Base-by-base conservation (phyloP, 2,329 filamentous ascomycete genomes). In the Bipolaris bicolor region DNA sequence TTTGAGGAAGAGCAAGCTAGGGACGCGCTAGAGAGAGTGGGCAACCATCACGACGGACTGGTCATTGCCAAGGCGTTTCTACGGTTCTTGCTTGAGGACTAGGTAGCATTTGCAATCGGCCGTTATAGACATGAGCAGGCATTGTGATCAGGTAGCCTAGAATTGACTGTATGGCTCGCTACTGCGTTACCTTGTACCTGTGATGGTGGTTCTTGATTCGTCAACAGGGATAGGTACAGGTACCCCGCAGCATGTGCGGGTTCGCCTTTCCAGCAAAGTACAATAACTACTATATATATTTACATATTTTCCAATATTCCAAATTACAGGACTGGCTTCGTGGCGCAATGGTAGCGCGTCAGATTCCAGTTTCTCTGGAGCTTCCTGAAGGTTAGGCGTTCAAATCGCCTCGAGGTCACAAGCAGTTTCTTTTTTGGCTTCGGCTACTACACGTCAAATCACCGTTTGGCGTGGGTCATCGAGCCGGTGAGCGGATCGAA, bases 1-100 rank as follows among this genome's bases (percentile, higher is more conserved):
- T 90, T 97, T 62, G 78, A 82, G 52, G 86, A 93, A 55, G 86
- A 86, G 16, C 76, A 89, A 58, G 94, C 86, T 65, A 77, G 86
- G 54, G 89, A 91, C 65, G 90, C 85, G 24, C 84, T 93, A 72
- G 78, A 77, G 7, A 84, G 91, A 58, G 88, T 88, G 2, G 79
- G 79, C 7, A 81, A 86, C 33, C 80, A 85, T 52, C 92, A 97
- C 62, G 92, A 97, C 73, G 93, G 94, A 1, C 81, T 95, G n/a
- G 78, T 81, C 3, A 87, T 97, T 52, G 89, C 87, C 0, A 81
- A 83, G 61, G 88, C 86, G 0, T 96, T 97, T 73, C 73, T 97
- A 69, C 85, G 83, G 43, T 97, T 98, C 66, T 75, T 96, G 67
- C 78, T 86, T 46, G 88, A 91, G 64, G 82, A 75, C 11, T 72